Percentiles rank a stretch among this genome's conserved stretches.
Evolutionary conservation across 2,329 filamentous ascomycete genomes (phyloP).

Genomic region (Scopulariopsis brevicaulis): DNA sequence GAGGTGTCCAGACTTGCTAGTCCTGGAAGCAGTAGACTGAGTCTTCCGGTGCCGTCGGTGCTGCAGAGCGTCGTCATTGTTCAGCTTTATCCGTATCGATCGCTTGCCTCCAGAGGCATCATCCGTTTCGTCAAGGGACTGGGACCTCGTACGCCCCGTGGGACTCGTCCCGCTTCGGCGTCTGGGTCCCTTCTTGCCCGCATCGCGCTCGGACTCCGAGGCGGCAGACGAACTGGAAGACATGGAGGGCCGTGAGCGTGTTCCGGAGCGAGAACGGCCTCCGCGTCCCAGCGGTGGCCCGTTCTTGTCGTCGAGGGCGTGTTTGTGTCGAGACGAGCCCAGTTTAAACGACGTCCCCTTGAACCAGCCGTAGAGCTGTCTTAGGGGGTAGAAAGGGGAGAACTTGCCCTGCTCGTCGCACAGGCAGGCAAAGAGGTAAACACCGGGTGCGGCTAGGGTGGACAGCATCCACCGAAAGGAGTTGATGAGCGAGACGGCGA

Average conservation of each 20-base stretch:
- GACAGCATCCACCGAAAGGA: conserved; percentile 70
- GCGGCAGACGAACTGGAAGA: conserved; percentile 43
- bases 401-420: conserved; percentile 73
- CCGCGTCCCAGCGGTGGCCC: conserved; percentile 12
- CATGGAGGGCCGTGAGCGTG: conserved; percentile 13
- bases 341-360: conserved; percentile 31
- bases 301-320: conserved; percentile 12
- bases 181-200: conserved; percentile 11
- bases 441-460: conserved; percentile 66
- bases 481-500: conserved; percentile 62
- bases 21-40: conserved; percentile 13
- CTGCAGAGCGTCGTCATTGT: conserved; percentile 61
- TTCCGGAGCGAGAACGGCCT: conserved; percentile 2
- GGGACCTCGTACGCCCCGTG: conserved; percentile 49
- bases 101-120: conserved; percentile 22
- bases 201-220: conserved; percentile 61
- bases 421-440: conserved; percentile 74
- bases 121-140: conserved; percentile 25
- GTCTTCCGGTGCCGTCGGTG: conserved; percentile 21
- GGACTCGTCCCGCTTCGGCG: conserved; percentile 14
- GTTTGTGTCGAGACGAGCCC: conserved; percentile 6
- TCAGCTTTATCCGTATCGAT: conserved; percentile 83
- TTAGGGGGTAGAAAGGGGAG: conserved; percentile 63
- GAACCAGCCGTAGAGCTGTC: conserved; percentile 45
- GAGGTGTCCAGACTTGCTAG: conserved; percentile 5